Conservation (phyloP, 1,139 yeast species). For the Blastobotrys illinoisensis region DNA sequence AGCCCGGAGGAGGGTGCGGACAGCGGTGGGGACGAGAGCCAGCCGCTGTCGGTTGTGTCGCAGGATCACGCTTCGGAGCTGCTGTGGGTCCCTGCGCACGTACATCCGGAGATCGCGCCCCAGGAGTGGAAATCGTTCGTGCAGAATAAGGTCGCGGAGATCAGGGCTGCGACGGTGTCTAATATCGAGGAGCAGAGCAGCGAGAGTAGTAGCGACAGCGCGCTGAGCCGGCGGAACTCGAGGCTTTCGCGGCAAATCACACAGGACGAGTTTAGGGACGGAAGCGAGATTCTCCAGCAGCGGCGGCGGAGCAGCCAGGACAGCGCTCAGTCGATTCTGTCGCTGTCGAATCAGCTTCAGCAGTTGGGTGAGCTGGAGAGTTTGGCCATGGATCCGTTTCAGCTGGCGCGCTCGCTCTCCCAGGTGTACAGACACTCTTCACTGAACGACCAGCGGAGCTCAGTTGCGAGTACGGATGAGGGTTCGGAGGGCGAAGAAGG, state of each 20-base stretch:
- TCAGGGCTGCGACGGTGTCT: constrained; percentile 43
- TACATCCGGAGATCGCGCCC: constrained; percentile 92
- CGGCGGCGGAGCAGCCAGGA: constrained; percentile 18
- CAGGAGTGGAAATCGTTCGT: constrained; percentile 83
- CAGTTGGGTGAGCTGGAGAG: constrained; percentile 32
- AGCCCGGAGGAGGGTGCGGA: background rate
- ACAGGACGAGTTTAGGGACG: constrained; percentile 36
- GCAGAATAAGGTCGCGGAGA: constrained; percentile 70
- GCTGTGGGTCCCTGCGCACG: constrained; percentile 92
- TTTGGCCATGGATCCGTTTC: constrained; percentile 31
- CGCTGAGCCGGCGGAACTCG: constrained; percentile 27
- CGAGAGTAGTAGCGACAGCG: constrained; percentile 1
- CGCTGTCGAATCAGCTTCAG: constrained; percentile 27
- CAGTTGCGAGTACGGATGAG: background rate
- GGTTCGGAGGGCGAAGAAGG: background rate
- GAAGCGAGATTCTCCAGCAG: constrained; percentile 35
- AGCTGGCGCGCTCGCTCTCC: constrained; percentile 28
- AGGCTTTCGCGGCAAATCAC: constrained; percentile 36
- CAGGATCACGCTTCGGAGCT: constrained; percentile 28
- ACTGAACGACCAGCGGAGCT: background rate
- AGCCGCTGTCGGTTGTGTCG: background rate
- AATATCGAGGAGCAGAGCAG: background rate
- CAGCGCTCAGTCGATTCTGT: constrained; percentile 25
- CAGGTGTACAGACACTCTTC: background rate
- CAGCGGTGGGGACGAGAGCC: background rate